phyloP scores from a whole-genome alignment of 352 stramenopile genomes.

The Pythium plurisporium region DNA sequence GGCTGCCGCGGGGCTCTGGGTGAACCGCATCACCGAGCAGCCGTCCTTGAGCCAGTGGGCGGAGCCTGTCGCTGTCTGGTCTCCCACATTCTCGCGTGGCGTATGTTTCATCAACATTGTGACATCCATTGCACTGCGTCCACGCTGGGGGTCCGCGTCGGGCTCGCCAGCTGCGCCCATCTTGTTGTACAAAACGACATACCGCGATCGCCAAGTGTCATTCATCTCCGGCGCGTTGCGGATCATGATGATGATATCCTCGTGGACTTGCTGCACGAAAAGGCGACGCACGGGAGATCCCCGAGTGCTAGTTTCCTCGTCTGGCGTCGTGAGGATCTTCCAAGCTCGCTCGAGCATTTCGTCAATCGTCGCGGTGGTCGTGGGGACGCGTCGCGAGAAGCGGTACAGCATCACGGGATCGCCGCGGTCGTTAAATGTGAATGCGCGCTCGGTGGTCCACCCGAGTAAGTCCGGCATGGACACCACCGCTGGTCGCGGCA shows the following conservation, averaged over 20 bases:
- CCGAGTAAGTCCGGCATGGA: background rate
- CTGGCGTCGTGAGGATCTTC: conserved; percentile 13
- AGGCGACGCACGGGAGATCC: background rate
- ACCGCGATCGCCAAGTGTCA: background rate
- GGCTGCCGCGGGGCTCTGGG: background rate
- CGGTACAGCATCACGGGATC: conserved; percentile 12
- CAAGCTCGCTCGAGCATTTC: conserved; percentile 7
- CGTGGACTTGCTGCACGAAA: conserved; percentile 13
- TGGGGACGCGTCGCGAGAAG: conserved; percentile 4
- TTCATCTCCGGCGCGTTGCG: conserved; percentile 17
- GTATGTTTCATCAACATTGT: conserved; percentile 15
- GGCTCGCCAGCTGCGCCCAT: conserved; percentile 3
- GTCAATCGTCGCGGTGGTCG: background rate
- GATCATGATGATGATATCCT: conserved; percentile 19
- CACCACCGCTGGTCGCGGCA: background rate
- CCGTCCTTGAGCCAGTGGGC: conserved; percentile 15
- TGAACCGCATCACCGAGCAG: conserved; percentile 11
- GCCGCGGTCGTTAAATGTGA: background rate
- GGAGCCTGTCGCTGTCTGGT: background rate
- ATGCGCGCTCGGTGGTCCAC: conserved; percentile 6
- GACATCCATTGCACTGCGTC: background rate
- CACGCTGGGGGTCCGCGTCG: background rate
- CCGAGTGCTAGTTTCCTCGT: background rate
- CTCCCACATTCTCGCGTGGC: background rate
- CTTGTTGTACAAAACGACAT: conserved; percentile 12